Evolutionary conservation across 371 early-diverging fungal species (phyloP), one percentile per base, ranked within the genome.

Genomic region (Nosema muscidifuracis): DNA sequence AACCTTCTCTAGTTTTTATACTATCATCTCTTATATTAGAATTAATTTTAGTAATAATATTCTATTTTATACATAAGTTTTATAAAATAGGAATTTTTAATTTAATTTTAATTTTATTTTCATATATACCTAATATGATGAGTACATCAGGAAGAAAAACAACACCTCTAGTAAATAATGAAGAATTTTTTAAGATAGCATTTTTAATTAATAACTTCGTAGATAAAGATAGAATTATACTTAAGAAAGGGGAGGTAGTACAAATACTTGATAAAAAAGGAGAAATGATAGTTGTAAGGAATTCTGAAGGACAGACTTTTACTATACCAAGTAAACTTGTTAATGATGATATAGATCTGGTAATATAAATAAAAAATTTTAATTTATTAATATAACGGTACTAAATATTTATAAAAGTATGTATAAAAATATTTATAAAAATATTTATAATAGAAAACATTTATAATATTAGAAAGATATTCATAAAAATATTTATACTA

Each of bases 151-250:
- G 67, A 0, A 66, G 67, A 47, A 53, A 55, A 28, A 66, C 67
- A 36, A 51, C 33, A 1, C 67, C 51, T 34, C 55, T 66, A 20
- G 67, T 51, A 28, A 31, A 24, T 1, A 66, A 53, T 26, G 53
- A 53, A 34, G 67, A 66, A 42, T 66, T 66, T 24, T 66, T 66
- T 40, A 66, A 66, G 20, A 66, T 66, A 31, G 67, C 55, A 7
- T 66, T 66, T 24, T 42, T 66, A 20, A 50, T n/a, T 24, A 15
- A 38, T 1, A 42, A 66, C 26, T 40, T 51, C 30, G 6, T 40
- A 18, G 67, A 66, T 31, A 28, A 22, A 22, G 47, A 55, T 0
- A 53, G 51, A 16, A 36, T 55, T 9, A 36, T 51, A 16, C 7
- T 66, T 9, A 66, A 36, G 10, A 66, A 34, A 55, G 67, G 67